Conservation (phyloP, 116 monocot genomes). For the Posidonia oceanica region DNA sequence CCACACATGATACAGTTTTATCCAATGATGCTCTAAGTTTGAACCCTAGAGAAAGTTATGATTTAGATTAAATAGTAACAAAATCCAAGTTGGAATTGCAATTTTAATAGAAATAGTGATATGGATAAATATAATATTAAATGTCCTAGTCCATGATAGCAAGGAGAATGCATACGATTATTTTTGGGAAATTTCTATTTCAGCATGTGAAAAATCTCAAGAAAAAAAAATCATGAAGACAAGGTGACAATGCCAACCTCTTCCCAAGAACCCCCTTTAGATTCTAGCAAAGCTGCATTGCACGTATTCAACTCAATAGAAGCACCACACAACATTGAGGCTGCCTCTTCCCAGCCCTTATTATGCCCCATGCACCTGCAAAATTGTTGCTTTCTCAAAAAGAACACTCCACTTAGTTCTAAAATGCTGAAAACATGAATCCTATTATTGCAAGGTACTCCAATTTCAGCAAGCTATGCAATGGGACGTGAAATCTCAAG, state of each 20-base stretch:
- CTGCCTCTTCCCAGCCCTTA: slow-evolving; percentile 97
- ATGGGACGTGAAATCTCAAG: neutral
- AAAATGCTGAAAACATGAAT: neutral
- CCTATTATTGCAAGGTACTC: neutral
- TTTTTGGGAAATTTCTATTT: too few relatives aligned
- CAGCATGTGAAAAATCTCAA: neutral
- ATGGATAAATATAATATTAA: too few relatives aligned
- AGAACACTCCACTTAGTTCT: neutral
- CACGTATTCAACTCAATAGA: slow-evolving; percentile 69
- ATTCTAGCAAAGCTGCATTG: slow-evolving; percentile 91
- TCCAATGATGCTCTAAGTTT: too few relatives aligned
- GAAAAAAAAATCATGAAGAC: neutral
- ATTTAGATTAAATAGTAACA: too few relatives aligned
- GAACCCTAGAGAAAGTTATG: too few relatives aligned
- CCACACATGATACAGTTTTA: too few relatives aligned
- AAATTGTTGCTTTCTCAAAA: neutral
- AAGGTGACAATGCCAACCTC: slow-evolving; percentile 34
- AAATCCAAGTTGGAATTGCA: too few relatives aligned
- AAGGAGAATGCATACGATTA: too few relatives aligned
- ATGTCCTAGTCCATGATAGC: too few relatives aligned
- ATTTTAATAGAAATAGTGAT: too few relatives aligned
- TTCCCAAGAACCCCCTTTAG: slow-evolving; percentile 73
- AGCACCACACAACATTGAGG: slow-evolving; percentile 77
- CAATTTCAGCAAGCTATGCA: neutral
- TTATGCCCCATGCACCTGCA: slow-evolving; percentile 98